phyloP scores from a whole-genome alignment of 441 rosid genomes.

The Arabidopsis lyrata region DNA sequence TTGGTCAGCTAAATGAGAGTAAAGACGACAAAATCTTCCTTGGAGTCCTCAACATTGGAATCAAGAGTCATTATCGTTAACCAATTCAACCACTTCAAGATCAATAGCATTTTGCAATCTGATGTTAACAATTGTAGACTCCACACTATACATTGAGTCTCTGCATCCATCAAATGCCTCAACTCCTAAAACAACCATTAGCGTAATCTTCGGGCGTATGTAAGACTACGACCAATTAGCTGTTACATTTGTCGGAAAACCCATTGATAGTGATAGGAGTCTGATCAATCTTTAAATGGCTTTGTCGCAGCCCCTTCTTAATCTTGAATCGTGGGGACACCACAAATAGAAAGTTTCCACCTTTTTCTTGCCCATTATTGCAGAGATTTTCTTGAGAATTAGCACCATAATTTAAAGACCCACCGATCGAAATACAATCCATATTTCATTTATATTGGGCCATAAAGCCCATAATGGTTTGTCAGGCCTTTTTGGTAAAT shows the following conservation, averaged over 20 bases:
- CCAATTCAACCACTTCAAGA: background rate
- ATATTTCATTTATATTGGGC: slow-evolving; percentile 10
- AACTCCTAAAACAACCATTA: background rate
- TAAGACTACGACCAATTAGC: slow-evolving; percentile 9
- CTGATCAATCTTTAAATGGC: slow-evolving; percentile 11
- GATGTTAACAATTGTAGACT: background rate
- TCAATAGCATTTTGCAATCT: slow-evolving; percentile 7
- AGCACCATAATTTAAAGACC: background rate
- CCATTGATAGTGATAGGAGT: slow-evolving; percentile 21
- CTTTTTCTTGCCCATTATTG: slow-evolving; percentile 1
- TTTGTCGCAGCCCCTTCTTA: slow-evolving; percentile 21
- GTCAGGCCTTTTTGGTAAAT: background rate
- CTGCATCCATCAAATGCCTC: slow-evolving; percentile 3
- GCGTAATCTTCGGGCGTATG: slow-evolving; percentile 12
- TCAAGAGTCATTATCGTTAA: background rate
- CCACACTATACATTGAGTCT: background rate
- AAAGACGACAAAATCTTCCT: slow-evolving; percentile 7
- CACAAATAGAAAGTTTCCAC: slow-evolving; percentile 11
- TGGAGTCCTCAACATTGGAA: slow-evolving; percentile 2
- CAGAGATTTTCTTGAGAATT: slow-evolving; percentile 4
- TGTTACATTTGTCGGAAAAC: slow-evolving; percentile 15
- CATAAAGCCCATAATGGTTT: background rate
- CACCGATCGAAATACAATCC: background rate
- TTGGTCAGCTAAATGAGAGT: background rate
- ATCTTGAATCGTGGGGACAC: slow-evolving; percentile 26